Conservation (phyloP, 2,329 filamentous ascomycete species). For the Trichoderma sp. region DNA sequence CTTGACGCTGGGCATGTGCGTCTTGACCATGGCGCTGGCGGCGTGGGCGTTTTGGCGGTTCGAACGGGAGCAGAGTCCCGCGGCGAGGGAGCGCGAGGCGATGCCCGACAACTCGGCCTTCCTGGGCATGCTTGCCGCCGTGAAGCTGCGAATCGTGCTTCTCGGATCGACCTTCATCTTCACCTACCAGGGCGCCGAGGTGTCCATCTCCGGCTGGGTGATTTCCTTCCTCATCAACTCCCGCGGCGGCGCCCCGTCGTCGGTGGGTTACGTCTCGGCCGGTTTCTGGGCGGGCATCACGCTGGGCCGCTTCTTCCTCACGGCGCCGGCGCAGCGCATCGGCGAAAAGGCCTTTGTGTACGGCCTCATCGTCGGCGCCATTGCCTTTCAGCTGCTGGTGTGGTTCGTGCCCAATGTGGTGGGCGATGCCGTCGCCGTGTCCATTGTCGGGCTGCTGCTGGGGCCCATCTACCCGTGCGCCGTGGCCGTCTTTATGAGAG, state of each 20-base stretch:
- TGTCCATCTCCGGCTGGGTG: slow-evolving; percentile 83
- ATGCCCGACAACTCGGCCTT: slow-evolving; percentile 37
- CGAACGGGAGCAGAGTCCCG: slow-evolving; percentile 59
- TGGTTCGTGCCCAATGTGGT: slow-evolving; percentile 80
- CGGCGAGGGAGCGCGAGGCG: slow-evolving; percentile 42
- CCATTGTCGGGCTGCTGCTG: slow-evolving; percentile 73
- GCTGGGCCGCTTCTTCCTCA: slow-evolving; percentile 72
- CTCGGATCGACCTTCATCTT: slow-evolving; percentile 83
- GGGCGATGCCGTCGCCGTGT: slow-evolving; percentile 67
- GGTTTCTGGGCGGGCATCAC: slow-evolving; percentile 76
- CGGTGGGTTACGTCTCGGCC: slow-evolving; percentile 79
- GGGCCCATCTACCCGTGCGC: slow-evolving; percentile 81
- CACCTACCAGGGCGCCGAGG: slow-evolving; percentile 82
- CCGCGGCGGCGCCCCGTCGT: slow-evolving; percentile 68
- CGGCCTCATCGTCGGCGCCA: slow-evolving; percentile 61
- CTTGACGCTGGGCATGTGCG: slow-evolving; percentile 62
- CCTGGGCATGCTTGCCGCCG: slow-evolving; percentile 51
- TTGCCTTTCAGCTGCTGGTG: slow-evolving; percentile 73
- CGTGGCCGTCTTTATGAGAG: slow-evolving; percentile 63
- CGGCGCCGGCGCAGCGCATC: slow-evolving; percentile 65
- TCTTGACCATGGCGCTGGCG: slow-evolving; percentile 60
- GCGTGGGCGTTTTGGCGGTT: slow-evolving; percentile 72
- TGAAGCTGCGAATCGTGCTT: slow-evolving; percentile 64
- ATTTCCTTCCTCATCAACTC: slow-evolving; percentile 80
- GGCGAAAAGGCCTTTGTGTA: slow-evolving; percentile 75